These are phyloP conservation scores for Suillus lakei DNA, from an alignment of 768 basidiomycete species.

Conservation along the genomic window DNA sequence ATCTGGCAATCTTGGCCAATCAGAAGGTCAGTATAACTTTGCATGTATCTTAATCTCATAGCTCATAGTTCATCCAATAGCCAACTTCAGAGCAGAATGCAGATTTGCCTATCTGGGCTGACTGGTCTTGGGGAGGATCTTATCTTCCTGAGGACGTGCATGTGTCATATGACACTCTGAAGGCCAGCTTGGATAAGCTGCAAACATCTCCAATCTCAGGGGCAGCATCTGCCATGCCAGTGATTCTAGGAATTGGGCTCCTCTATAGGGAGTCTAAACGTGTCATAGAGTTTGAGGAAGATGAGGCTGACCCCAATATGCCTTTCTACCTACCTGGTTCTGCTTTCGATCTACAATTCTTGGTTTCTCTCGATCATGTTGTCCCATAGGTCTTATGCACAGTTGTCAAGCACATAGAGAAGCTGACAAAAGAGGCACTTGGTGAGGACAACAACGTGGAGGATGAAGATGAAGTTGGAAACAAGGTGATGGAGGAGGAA, in stretches of 20 bases:
- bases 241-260: neutral
- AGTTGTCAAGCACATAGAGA: neutral
- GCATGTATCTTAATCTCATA: neutral
- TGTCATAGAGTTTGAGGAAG: neutral
- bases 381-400: fast-evolving
- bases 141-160: neutral
- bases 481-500: too few species aligned
- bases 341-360: neutral
- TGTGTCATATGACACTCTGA: neutral
- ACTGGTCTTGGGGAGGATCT: neutral
- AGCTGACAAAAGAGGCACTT: neutral
- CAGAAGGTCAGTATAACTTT: neutral
- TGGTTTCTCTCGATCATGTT: neutral
- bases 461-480: too few species aligned
- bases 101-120: constrained; percentile 6
- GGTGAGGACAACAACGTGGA: neutral
- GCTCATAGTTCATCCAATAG: neutral
- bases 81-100: neutral
- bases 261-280: neutral
- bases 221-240: neutral
- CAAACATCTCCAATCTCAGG: neutral
- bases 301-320: neutral
- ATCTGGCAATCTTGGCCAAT: neutral
- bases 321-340: neutral
- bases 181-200: neutral